Evolutionary conservation across 1,139 yeast genomes (phyloP).

Genomic region (Entelexis sorbosivorans): DNA sequence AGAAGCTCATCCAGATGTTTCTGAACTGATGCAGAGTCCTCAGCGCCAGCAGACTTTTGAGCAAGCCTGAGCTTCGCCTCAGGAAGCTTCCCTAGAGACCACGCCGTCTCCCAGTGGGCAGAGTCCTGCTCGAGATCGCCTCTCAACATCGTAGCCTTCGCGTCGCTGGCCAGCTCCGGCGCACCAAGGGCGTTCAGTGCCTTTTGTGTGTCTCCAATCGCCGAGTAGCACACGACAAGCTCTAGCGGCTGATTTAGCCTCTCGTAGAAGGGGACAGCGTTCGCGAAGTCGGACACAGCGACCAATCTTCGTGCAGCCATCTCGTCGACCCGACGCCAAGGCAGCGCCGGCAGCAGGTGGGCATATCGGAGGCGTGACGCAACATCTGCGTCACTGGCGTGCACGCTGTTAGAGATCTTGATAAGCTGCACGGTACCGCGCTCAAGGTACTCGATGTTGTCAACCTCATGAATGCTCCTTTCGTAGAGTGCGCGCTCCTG

Average conservation of each 20-base stretch:
- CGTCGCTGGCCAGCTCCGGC: constrained; percentile 64
- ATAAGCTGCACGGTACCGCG: constrained; percentile 92
- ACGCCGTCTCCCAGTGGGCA: constrained; percentile 65
- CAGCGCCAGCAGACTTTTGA: constrained; percentile 44
- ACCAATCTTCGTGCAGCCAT: constrained; percentile 77
- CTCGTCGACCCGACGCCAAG: constrained; percentile 79
- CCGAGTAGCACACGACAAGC: constrained; percentile 83
- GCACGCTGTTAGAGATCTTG: constrained; percentile 73
- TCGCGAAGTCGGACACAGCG: constrained; percentile 72
- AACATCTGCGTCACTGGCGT: neutral
- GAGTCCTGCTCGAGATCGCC: constrained; percentile 85
- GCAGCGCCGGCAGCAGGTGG: constrained; percentile 64
- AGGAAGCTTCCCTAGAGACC: constrained; percentile 75
- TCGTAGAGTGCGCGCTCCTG: constrained; percentile 84
- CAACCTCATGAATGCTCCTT: constrained; percentile 71
- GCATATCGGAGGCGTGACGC: constrained; percentile 39
- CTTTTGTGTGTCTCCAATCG: constrained; percentile 60
- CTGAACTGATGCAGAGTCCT: constrained; percentile 48
- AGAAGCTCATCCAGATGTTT: constrained; percentile 66
- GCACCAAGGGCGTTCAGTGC: constrained; percentile 51
- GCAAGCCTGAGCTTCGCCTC: constrained; percentile 82
- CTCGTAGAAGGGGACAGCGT: constrained; percentile 85
- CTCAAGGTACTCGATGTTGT: constrained; percentile 75
- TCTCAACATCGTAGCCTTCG: constrained; percentile 69
- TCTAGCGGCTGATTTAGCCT: constrained; percentile 68